These are phyloP conservation scores for Ceratobasidium sp. DNA, from an alignment of 1,284 basidiomycete species.

Conservation along the genomic window DNA sequence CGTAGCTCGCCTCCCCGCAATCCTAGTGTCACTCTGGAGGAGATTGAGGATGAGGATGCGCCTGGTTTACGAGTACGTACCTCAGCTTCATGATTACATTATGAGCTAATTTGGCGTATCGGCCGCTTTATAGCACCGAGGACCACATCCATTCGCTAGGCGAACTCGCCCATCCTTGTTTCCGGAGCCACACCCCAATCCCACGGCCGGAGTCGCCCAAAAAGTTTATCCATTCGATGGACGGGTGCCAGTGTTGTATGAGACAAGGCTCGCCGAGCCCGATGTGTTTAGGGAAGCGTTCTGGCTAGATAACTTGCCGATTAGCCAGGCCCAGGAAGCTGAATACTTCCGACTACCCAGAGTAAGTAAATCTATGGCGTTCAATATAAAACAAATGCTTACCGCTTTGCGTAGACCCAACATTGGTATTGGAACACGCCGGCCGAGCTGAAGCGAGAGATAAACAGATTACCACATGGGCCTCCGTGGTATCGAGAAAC, in stretches of 20 bases:
- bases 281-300: neutral
- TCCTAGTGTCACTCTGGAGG: neutral
- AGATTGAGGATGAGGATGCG: neutral
- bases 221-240: constrained; percentile 50
- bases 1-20: no score
- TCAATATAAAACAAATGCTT: no score
- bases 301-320: neutral
- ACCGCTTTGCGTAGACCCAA: constrained; percentile 49
- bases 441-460: neutral
- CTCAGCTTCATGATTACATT: no score
- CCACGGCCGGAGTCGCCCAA: neutral
- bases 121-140: neutral
- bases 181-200: neutral
- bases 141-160: neutral
- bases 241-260: neutral
- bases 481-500: neutral
- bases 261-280: neutral
- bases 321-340: neutral
- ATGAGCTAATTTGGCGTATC: neutral
- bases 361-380: neutral
- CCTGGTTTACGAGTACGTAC: neutral
- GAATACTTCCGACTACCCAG: neutral
- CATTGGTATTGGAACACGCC: neutral
- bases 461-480: neutral
- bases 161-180: neutral